Conservation (phyloP, 1,139 yeast genomes). For the Debaryomyces sp. region DNA sequence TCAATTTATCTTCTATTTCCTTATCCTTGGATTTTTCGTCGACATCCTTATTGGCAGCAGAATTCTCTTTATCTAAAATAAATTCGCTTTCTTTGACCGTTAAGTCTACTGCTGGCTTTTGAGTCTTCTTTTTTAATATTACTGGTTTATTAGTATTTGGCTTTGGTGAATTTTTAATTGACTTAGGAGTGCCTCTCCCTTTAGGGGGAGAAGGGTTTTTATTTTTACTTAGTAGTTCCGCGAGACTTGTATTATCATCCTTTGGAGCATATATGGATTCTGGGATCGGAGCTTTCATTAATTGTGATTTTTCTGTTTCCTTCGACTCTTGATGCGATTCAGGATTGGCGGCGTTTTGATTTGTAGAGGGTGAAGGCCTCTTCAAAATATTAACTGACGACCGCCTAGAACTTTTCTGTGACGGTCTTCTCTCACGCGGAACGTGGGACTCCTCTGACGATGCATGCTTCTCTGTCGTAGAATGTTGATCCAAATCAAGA, state of each 20-base stretch:
- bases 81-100: background rate
- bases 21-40: background rate
- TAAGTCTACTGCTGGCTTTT: conserved; percentile 6
- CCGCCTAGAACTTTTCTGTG: conserved; percentile 17
- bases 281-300: conserved; percentile 3
- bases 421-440: conserved; percentile 18
- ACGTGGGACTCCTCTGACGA: conserved; percentile 11
- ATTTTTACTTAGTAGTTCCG: conserved; percentile 39
- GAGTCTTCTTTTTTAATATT: conserved; percentile 41
- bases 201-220: conserved; percentile 12
- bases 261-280: conserved; percentile 10
- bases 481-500: conserved; percentile 5
- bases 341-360: conserved; percentile 19
- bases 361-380: conserved; percentile 23
- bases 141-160: conserved; percentile 35
- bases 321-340: conserved; percentile 3
- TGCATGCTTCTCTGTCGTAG: background rate
- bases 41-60: background rate
- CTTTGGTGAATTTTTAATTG: conserved; percentile 27
- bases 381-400: conserved; percentile 17
- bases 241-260: conserved; percentile 37
- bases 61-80: background rate
- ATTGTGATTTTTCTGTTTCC: conserved; percentile 4
- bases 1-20: conserved; percentile 9
- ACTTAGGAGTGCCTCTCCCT: conserved; percentile 22